Evolutionary conservation across 176 grass and related monocot genomes (phyloP).

Genomic region (Elaeis guineensis): DNA sequence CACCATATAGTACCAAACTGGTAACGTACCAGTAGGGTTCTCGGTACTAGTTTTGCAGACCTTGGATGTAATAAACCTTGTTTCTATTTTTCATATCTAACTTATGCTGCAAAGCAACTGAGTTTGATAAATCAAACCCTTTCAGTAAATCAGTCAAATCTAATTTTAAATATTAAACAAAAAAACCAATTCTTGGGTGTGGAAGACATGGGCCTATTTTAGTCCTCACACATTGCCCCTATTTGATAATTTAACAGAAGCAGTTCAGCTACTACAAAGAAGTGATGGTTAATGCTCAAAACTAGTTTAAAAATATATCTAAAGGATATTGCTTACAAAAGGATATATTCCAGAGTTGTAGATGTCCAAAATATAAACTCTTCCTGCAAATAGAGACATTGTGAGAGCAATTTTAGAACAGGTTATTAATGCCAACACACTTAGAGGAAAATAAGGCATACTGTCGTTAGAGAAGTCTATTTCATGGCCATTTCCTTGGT

Average conservation of each 20-base stretch:
- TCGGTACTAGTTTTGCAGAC: too few species aligned
- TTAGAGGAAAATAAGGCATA: conserved; percentile 17
- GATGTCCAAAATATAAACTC: conserved; percentile 95
- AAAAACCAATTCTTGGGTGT: neutral
- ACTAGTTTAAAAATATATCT: neutral
- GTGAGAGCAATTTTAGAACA: neutral
- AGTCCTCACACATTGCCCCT: too few species aligned
- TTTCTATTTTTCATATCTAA: too few species aligned
- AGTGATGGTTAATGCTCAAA: too few species aligned
- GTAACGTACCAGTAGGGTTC: too few species aligned
- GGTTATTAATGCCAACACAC: neutral
- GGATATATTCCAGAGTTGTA: conserved; percentile 96
- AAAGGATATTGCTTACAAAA: conserved; percentile 47
- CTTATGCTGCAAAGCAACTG: too few species aligned
- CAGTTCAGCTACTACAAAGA: too few species aligned
- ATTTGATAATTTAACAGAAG: too few species aligned
- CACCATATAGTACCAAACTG: too few species aligned
- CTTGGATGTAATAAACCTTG: too few species aligned
- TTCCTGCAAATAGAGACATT: conserved; percentile 28
- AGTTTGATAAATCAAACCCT: too few species aligned
- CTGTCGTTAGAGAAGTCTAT: conserved; percentile 83
- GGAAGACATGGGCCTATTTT: too few species aligned
- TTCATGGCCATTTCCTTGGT: conserved; percentile 98
- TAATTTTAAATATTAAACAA: conserved; percentile 6
- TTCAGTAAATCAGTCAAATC: neutral